Evolutionary conservation across 148 eudicot genomes (phyloP), one percentile per base, ranked within the genome.

Genomic region (Chenopodium formosanum): DNA sequence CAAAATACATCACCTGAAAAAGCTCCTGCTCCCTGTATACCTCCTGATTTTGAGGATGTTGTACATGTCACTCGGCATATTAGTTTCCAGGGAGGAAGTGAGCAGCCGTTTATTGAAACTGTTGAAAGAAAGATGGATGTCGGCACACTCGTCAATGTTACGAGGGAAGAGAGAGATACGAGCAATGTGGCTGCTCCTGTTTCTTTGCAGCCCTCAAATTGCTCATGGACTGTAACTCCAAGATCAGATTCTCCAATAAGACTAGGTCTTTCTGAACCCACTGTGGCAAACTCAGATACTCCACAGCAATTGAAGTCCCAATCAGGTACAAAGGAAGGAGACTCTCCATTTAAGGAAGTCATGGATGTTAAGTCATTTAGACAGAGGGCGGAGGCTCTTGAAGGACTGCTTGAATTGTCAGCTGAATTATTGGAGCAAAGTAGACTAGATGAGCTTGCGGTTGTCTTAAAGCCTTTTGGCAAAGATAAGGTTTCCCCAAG

Each of bases 341-440:
- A 91, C 72, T 67, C 84, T 60, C 87, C 90, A 22, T 87, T 53
- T 1, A 92, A 88, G 85, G 99, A 97, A 88, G 89, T 77, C 50
- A 76, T 97, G 85, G 99, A 97, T 82, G 95, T 97, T n/a, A 94
- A 90, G 64, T 97, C 99, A 20, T 91, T 88, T 63, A 89, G 93
- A 75, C 99, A 97, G 86, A 89, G 99, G 78, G 98, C 99, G 68
- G 99, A 92, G 76, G 99, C 99, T 71, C 91, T 97, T 27, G 99
- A 97, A 86, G 99, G 93, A 63, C 87, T 97, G 37, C 84, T 97
- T 31, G 99, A 97, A 87, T 80, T 97, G 78, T 97, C 98, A 0
- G 99, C 99, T 13, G 99, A 97, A 60, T 86, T 97, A 86, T 89
- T 97, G 80, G 93, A 97, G 88, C 95, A 91, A 60, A 88, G 91